Evolutionary conservation across 495 filamentous ascomycete genomes (phyloP).

Genomic region (Haplographium delicatum): DNA sequence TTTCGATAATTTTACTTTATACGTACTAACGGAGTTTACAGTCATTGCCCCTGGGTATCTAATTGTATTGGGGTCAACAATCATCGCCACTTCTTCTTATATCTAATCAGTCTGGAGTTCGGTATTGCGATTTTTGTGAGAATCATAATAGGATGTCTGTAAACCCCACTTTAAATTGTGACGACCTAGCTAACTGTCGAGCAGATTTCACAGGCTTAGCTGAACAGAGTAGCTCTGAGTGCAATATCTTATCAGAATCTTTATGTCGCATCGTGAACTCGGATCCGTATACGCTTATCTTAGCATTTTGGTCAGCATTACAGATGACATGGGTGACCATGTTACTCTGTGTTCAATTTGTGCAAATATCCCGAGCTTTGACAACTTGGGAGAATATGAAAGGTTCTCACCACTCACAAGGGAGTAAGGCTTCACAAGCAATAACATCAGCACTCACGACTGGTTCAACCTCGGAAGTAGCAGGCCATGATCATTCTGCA

Average conservation of each 20-base stretch:
- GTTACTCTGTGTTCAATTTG: slow-evolving; percentile 85
- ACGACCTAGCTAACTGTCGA: slow-evolving; percentile 2
- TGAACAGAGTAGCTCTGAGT: slow-evolving; percentile 36
- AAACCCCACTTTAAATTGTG: neutral
- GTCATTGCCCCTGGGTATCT: slow-evolving; percentile 96
- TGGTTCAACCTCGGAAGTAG: slow-evolving; percentile 59
- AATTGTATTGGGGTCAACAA: slow-evolving; percentile 96
- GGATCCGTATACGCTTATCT: slow-evolving; percentile 77
- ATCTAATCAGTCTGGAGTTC: slow-evolving; percentile 68
- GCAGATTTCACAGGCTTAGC: slow-evolving; percentile 19
- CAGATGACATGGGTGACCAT: slow-evolving; percentile 94
- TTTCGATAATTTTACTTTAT: neutral
- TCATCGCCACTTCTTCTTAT: slow-evolving; percentile 89
- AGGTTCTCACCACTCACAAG: slow-evolving; percentile 53
- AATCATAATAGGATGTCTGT: slow-evolving; percentile 51
- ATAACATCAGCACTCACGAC: slow-evolving; percentile 76
- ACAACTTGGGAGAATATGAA: slow-evolving; percentile 96
- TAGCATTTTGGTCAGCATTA: slow-evolving; percentile 69
- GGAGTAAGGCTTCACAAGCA: slow-evolving; percentile 48
- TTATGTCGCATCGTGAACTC: slow-evolving; percentile 70
- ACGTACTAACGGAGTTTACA: slow-evolving; percentile 44
- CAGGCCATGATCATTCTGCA: slow-evolving; percentile 55
- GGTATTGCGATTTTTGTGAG: slow-evolving; percentile 57
- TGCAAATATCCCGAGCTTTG: slow-evolving; percentile 85
- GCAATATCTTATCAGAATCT: slow-evolving; percentile 67